phyloP scores from a whole-genome alignment of 257 asterid species.

The Cynanchum wilfordii region DNA sequence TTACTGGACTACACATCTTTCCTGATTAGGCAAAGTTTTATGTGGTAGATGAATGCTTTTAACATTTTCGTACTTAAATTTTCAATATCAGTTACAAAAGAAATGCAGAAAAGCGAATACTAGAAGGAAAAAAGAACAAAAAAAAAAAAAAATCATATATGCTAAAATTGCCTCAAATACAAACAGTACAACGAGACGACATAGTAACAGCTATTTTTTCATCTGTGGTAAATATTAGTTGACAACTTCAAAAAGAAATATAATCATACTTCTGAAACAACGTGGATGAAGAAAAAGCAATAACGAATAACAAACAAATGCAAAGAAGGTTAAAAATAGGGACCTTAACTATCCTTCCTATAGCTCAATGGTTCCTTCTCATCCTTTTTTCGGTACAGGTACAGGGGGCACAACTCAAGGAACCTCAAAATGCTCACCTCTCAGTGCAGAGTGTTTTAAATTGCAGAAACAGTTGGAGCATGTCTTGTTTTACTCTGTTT shows the following conservation, averaged over 20 bases:
- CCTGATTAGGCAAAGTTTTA: not conserved
- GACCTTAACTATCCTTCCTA: not conserved
- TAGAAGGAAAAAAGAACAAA: not conserved
- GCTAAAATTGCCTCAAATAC: not conserved
- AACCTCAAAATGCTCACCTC: not conserved
- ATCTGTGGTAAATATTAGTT: not conserved
- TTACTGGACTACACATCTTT: not conserved
- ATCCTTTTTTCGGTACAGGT: not conserved
- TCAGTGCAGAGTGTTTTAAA: not conserved
- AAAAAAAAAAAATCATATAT: not conserved
- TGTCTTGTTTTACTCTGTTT: constrained; percentile 49
- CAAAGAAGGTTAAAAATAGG: not conserved
- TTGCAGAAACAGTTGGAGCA: not conserved
- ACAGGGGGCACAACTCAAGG: not conserved
- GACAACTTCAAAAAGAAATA: not conserved
- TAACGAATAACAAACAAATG: not conserved
- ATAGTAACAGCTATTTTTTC: not conserved
- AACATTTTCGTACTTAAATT: too few relatives aligned
- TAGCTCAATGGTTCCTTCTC: not conserved
- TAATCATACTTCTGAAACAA: constrained; percentile 9
- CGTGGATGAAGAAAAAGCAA: not conserved
- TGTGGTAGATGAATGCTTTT: not conserved
- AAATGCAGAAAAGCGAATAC: not conserved
- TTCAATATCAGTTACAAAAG: not conserved
- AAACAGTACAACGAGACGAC: not conserved